phyloP scores from a whole-genome alignment of 1,139 yeast species.

The Barnettozyma hawaiiensis region DNA sequence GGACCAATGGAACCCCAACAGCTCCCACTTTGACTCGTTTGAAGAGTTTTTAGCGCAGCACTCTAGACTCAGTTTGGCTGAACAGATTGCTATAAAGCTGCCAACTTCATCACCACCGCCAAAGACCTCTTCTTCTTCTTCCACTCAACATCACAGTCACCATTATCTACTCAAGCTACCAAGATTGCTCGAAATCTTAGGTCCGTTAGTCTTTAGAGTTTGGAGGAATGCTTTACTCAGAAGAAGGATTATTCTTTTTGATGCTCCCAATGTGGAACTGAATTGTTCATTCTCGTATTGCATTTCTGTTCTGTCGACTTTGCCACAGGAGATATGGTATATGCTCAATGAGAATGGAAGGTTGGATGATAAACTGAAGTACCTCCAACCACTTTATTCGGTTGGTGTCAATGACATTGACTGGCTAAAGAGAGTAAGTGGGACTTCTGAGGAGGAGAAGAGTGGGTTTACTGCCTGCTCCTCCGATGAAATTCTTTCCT shows the following conservation, averaged over 20 bases:
- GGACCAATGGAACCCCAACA: conserved; percentile 25
- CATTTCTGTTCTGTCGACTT: conserved; percentile 40
- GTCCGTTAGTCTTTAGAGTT: conserved; percentile 66
- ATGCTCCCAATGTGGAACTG: conserved; percentile 36
- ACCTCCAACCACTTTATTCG: conserved; percentile 52
- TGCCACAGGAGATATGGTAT: conserved; percentile 35
- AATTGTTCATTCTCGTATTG: conserved; percentile 45
- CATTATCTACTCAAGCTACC: conserved; percentile 51
- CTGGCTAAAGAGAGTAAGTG: conserved; percentile 20
- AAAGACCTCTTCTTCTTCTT: conserved; percentile 2
- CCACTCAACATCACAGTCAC: conserved; percentile 21
- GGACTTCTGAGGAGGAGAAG: conserved; percentile 12
- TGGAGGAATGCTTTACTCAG: conserved; percentile 67
- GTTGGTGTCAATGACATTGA: conserved; percentile 58
- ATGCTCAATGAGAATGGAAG: conserved; percentile 25
- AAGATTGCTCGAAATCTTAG: conserved; percentile 46
- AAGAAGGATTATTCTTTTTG: conserved; percentile 54
- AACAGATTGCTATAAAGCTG: conserved; percentile 15
- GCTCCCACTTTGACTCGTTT: conserved; percentile 23
- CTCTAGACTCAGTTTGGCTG: conserved; percentile 15
- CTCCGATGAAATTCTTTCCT: conserved; percentile 62
- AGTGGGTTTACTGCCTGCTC: conserved; percentile 53
- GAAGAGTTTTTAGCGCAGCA: conserved; percentile 30
- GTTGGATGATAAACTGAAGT: conserved; percentile 25
- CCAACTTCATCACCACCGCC: conserved; percentile 16